Base-by-base conservation (phyloP, 805 yeast species). In the Ogataea allantospora region DNA sequence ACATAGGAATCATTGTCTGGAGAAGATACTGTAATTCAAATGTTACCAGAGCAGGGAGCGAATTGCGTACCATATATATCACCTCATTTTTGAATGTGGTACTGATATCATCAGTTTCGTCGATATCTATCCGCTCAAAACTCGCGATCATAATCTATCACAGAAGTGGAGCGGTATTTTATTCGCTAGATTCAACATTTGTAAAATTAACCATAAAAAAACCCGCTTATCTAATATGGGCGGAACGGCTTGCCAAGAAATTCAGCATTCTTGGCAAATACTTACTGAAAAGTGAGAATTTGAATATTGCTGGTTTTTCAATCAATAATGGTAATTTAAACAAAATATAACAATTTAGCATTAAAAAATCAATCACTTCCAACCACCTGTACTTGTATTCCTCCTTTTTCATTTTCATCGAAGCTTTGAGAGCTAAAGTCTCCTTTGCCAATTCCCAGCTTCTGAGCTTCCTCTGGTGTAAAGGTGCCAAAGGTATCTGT, bases 1-100 rank as follows among this genome's bases (percentile, higher is more conserved):
- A 83, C 21, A 81, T 81, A 0, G 86, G 79, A 2, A 86, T 85
- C 43, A 83, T 75, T 2, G 84, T 78, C 40, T 84, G 86, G 16
- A 83, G 66, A 0, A 86, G 75, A 53, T 80, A 80, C 55, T 83
- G 88, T 44, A 81, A 61, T 16, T 80, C 55, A 50, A 83, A 83
- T 0, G 89, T 82, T 36, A 80, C 62, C 11, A 80, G 66, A 47
- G 82, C 65, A 0, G 89, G 89, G 3, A 67, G 18, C 6, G 27
- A 22, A 20, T 23, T 31, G 7, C 7, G 7, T 10, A 21, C 12
- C 46, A 23, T n/a, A 74, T 75, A 56, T 82, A 82, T 53, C 80
- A 60, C 24, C 73, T 44, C 0, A 19, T 8, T 8, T 19, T 8
- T 19, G 21, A 7, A 19, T 6, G 8, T 19, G 8, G 21, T 19